Percentiles rank a stretch among this genome's conserved stretches.
Conservation (phyloP, 2,329 filamentous ascomycete species). For the Paramyrothecium sp. region DNA sequence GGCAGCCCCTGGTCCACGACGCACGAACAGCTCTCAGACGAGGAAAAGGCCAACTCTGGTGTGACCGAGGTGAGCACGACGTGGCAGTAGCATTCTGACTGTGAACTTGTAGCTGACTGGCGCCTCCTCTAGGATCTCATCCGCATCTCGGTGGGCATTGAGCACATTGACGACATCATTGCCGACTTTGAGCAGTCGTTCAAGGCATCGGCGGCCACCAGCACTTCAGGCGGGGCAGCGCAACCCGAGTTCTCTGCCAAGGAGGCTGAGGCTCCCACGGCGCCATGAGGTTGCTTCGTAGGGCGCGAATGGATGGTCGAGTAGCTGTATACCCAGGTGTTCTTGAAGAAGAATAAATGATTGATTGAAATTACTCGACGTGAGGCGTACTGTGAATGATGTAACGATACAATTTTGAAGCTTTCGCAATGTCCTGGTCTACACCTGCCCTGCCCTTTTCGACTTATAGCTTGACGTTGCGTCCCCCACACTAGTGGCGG, state of each 20-base stretch:
- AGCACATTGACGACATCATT: conserved; percentile 97
- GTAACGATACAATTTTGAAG: too few relatives aligned
- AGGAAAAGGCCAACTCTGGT: conserved; percentile 78
- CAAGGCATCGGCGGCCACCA: conserved; percentile 52
- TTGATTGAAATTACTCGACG: too few relatives aligned
- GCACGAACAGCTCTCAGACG: conserved; percentile 83
- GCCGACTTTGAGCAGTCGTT: conserved; percentile 94
- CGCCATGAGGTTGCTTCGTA: conserved; percentile 17
- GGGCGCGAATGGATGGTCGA: neutral
- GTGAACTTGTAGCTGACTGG: neutral
- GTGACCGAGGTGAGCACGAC: conserved; percentile 68
- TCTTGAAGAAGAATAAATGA: too few relatives aligned
- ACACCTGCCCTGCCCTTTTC: too few relatives aligned
- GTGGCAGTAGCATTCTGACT: too few relatives aligned
- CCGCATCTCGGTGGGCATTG: conserved; percentile 90
- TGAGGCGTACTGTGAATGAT: too few relatives aligned
- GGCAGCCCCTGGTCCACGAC: conserved; percentile 89
- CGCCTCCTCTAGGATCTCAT: conserved; percentile 67
- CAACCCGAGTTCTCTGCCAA: conserved; percentile 25
- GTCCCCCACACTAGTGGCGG: too few relatives aligned
- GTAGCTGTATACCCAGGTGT: neutral
- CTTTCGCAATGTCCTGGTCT: too few relatives aligned
- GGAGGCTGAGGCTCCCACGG: conserved; percentile 33
- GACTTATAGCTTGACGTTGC: too few relatives aligned
- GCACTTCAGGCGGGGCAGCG: conserved; percentile 25